A percentile compares a stretch with the other conserved stretches of the same genome.
These are phyloP conservation scores for Phytophthora ramorum DNA, from an alignment of 352 stramenopile genomes.

Conservation along the genomic window DNA sequence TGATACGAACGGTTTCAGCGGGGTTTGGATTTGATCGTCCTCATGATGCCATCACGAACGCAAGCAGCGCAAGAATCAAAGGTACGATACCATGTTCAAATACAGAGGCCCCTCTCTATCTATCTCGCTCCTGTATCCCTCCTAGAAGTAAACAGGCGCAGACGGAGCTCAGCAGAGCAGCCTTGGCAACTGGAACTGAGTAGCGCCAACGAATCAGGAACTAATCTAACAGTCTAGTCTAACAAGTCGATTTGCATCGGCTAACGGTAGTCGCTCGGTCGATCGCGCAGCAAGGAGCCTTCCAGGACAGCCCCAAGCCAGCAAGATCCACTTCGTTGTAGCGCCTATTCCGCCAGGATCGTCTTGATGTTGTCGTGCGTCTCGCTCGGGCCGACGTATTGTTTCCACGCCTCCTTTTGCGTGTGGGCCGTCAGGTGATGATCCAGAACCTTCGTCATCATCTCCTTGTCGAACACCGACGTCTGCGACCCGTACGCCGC, in stretches of 20 bases:
- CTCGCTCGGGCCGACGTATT: slow-evolving; percentile 69
- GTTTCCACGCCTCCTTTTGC: slow-evolving; percentile 95
- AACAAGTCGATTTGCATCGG: slow-evolving; percentile 44
- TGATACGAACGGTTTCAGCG: slow-evolving; percentile 3
- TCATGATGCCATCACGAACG: too few species aligned
- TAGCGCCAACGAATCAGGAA: slow-evolving; percentile 87
- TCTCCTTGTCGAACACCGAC: slow-evolving; percentile 93
- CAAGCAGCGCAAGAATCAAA: slow-evolving; percentile 15
- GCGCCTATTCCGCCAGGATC: slow-evolving; percentile 57
- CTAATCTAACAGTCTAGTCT: slow-evolving; percentile 84
- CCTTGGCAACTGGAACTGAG: slow-evolving; percentile 55
- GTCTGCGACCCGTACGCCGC: slow-evolving; percentile 96
- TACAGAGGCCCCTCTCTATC: slow-evolving; percentile 32
- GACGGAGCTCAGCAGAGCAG: slow-evolving; percentile 25
- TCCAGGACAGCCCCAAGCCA: slow-evolving; percentile 8
- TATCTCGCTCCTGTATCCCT: slow-evolving; percentile 12
- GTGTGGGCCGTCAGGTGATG: slow-evolving; percentile 94
- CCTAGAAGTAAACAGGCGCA: slow-evolving; percentile 3
- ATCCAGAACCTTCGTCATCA: slow-evolving; percentile 94
- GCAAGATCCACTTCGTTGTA: slow-evolving; percentile 18
- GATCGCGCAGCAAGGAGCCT: slow-evolving; percentile 10
- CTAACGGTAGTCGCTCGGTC: slow-evolving; percentile 23
- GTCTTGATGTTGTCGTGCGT: slow-evolving; percentile 58
- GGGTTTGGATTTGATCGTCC: slow-evolving; percentile 11
- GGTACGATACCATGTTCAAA: slow-evolving; percentile 43